phyloP scores from a whole-genome alignment of 805 yeast genomes.

The Myxozyma melibiosi region DNA sequence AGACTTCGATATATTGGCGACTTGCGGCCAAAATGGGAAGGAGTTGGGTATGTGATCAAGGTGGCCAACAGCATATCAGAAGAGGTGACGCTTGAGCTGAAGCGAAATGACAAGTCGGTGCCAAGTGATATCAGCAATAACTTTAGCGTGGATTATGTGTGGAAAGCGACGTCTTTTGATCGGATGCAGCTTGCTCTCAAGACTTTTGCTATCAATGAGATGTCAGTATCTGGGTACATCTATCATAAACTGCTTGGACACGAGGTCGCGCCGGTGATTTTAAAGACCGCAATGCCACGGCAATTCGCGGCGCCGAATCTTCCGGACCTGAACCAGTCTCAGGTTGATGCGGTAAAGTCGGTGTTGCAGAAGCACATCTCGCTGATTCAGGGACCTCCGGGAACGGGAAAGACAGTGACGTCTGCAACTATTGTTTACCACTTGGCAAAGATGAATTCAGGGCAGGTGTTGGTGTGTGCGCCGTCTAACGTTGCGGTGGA shows the following conservation, averaged over 20 bases:
- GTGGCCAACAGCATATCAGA: slow-evolving; percentile 69
- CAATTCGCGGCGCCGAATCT: slow-evolving; percentile 66
- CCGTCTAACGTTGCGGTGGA: slow-evolving; percentile 96
- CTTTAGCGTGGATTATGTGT: slow-evolving; percentile 82
- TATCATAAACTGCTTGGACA: slow-evolving; percentile 82
- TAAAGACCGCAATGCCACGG: slow-evolving; percentile 59
- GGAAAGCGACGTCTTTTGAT: slow-evolving; percentile 82
- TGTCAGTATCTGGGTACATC: slow-evolving; percentile 70
- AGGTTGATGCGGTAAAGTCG: slow-evolving; percentile 69
- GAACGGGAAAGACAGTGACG: slow-evolving; percentile 94
- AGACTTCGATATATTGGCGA: slow-evolving; percentile 63
- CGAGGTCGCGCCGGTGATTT: slow-evolving; percentile 57
- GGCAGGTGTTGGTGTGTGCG: slow-evolving; percentile 82
- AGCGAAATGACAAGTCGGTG: slow-evolving; percentile 44
- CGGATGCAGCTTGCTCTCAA: slow-evolving; percentile 82
- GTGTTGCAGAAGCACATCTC: slow-evolving; percentile 74
- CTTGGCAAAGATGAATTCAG: slow-evolving; percentile 60
- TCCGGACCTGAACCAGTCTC: slow-evolving; percentile 74
- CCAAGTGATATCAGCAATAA: slow-evolving; percentile 64
- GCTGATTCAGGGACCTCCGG: slow-evolving; percentile 93
- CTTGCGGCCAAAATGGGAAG: slow-evolving; percentile 66
- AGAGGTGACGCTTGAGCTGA: slow-evolving; percentile 71
- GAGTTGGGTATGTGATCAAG: slow-evolving; percentile 68
- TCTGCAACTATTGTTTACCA: slow-evolving; percentile 87
- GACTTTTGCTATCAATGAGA: slow-evolving; percentile 66